These are phyloP conservation scores for Mimosa pudica DNA, from an alignment of 306 rosid species.

Conservation along the genomic window DNA sequence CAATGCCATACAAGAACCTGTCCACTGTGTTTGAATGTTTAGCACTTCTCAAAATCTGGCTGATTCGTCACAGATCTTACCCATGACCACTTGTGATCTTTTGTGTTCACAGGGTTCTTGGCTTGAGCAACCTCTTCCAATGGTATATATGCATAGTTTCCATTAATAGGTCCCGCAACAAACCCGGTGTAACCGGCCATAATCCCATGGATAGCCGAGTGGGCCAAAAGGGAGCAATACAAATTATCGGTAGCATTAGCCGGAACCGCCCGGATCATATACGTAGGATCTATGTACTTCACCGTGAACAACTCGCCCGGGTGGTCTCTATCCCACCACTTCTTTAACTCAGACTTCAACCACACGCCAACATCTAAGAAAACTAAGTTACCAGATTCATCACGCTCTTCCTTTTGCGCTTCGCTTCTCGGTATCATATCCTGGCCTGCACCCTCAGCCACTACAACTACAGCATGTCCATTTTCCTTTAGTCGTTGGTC, in stretches of 20 bases:
- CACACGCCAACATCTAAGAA: conserved; percentile 77
- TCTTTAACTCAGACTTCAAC: conserved; percentile 79
- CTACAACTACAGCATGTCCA: conserved; percentile 79
- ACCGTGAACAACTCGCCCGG: conserved; percentile 63
- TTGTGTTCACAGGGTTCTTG: conserved; percentile 58
- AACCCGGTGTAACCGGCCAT: conserved; percentile 92
- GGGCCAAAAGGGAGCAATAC: conserved; percentile 84
- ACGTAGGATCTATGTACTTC: conserved; percentile 81
- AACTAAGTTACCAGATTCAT: conserved; percentile 81
- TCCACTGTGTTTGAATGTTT: not conserved
- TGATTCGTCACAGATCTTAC: conserved; percentile 83
- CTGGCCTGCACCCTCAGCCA: conserved; percentile 95
- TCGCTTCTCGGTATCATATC: conserved; percentile 62
- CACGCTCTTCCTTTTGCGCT: conserved; percentile 62
- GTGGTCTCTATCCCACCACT: conserved; percentile 74
- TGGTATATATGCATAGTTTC: conserved; percentile 68
- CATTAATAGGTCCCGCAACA: conserved; percentile 62
- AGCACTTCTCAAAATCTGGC: conserved; percentile 66
- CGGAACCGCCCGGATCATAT: conserved; percentile 86
- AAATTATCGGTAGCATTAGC: conserved; percentile 67
- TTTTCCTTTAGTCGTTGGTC: conserved; percentile 54
- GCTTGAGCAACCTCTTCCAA: conserved; percentile 72
- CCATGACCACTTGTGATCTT: conserved; percentile 92
- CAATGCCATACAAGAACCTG: conserved; percentile 9
- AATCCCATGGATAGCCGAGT: conserved; percentile 82